Percentiles rank a stretch among this genome's conserved stretches.
Evolutionary conservation across 257 asterid genomes (phyloP).

Genomic region (Capsicum baccatum): DNA sequence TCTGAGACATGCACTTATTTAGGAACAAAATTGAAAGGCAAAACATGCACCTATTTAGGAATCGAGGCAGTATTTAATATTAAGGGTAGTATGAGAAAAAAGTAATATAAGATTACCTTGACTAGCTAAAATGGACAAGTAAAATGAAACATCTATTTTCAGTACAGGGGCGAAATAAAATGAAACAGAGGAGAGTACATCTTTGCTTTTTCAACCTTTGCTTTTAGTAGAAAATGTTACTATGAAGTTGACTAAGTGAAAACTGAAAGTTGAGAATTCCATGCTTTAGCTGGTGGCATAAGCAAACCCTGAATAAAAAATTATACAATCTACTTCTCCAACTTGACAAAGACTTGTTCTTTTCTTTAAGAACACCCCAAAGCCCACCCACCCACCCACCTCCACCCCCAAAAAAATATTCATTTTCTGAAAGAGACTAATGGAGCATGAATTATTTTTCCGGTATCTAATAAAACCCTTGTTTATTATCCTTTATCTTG

Average conservation of each 20-base stretch:
- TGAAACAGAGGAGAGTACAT: too few species aligned
- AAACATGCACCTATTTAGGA: too few species aligned
- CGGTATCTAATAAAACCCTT: background rate
- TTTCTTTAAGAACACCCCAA: background rate
- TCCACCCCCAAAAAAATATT: background rate
- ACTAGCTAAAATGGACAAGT: too few species aligned
- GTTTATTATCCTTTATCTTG: too few species aligned
- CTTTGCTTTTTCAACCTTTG: background rate
- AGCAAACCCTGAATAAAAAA: background rate
- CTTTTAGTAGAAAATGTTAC: background rate
- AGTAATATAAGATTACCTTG: too few species aligned
- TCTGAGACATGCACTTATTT: too few species aligned
- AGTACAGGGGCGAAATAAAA: too few species aligned
- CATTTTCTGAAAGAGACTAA: background rate
- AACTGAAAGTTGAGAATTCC: constrained; percentile 23
- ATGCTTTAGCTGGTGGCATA: constrained; percentile 33
- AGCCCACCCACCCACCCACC: background rate
- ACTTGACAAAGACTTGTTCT: constrained; percentile 22
- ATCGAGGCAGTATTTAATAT: too few species aligned
- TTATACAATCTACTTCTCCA: background rate
- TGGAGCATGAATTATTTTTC: background rate
- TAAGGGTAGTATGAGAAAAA: too few species aligned
- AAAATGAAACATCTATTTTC: too few species aligned
- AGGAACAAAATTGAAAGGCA: too few species aligned
- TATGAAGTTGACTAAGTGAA: constrained; percentile 1